Percentiles rank a stretch among this genome's conserved stretches.
These are phyloP conservation scores for Dendrobium chrysotoxum DNA, from an alignment of 106 monocot genomes.

Conservation along the genomic window DNA sequence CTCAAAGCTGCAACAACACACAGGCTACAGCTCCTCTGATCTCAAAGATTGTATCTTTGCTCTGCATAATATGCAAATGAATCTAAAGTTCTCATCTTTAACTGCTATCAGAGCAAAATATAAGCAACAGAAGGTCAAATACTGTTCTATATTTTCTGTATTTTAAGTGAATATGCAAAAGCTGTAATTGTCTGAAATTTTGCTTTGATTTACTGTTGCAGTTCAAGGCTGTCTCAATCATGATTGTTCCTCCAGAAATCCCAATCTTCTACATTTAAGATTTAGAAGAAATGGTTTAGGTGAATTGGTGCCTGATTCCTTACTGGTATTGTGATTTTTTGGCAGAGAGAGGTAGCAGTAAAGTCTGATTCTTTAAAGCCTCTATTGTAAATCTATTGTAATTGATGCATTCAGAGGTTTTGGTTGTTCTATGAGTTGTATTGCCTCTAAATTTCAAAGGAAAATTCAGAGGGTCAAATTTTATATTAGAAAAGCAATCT, in stretches of 20 bases:
- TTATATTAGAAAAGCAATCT: too few species aligned
- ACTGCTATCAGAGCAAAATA: slow-evolving; percentile 59
- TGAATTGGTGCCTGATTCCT: neutral
- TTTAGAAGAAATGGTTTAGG: neutral
- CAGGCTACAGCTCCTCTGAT: slow-evolving; percentile 34
- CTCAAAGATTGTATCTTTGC: slow-evolving; percentile 30
- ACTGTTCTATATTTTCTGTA: neutral
- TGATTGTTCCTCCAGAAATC: neutral
- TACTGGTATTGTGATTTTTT: neutral
- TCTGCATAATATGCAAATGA: slow-evolving; percentile 54
- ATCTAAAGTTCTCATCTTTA: slow-evolving; percentile 24
- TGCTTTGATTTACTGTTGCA: neutral
- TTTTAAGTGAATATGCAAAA: neutral
- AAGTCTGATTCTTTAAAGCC: neutral
- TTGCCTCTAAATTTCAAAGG: too few species aligned
- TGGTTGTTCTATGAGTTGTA: too few species aligned
- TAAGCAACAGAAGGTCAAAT: slow-evolving; percentile 39
- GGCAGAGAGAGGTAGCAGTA: neutral
- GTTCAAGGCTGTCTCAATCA: neutral
- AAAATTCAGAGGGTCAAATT: too few species aligned
- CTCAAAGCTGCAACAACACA: neutral
- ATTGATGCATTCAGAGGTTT: neutral
- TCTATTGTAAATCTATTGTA: neutral
- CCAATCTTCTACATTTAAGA: neutral
- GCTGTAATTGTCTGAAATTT: neutral